Conservation (phyloP, 257 asterid genomes). For the Primulina huaijiensis region DNA sequence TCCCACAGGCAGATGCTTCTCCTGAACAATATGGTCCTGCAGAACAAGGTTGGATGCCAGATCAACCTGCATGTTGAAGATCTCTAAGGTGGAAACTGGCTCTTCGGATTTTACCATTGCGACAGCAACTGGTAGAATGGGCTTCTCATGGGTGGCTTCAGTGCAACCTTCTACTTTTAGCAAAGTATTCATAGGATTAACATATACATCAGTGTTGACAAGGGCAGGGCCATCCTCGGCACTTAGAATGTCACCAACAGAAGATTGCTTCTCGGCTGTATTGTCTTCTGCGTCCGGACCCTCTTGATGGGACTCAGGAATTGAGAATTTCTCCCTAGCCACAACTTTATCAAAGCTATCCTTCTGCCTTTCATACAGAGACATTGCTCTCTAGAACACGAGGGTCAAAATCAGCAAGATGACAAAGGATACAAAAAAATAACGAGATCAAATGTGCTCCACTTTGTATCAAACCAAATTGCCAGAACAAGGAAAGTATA, state of each 20-base stretch:
- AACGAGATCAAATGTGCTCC: too few species aligned
- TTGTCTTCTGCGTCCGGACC: conserved; percentile 24
- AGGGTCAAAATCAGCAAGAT: conserved; percentile 17
- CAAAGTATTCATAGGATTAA: conserved; percentile 19
- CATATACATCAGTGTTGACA: conserved; percentile 28
- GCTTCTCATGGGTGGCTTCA: conserved; percentile 24
- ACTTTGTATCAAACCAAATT: neutral
- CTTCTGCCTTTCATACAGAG: conserved; percentile 64
- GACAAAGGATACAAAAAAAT: neutral
- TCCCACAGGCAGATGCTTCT: conserved; percentile 26
- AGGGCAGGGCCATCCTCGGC: conserved; percentile 30
- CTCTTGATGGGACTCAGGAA: conserved; percentile 31
- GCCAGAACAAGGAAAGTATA: neutral
- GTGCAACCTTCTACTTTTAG: conserved; percentile 32
- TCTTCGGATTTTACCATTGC: conserved; percentile 31
- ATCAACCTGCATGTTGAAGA: conserved; percentile 27
- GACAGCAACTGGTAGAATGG: conserved; percentile 29
- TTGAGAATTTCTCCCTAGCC: conserved; percentile 1
- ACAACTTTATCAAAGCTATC: conserved; percentile 25
- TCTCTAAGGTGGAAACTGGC: conserved; percentile 21
- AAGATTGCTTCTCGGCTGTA: conserved; percentile 32
- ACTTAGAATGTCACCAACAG: conserved; percentile 29
- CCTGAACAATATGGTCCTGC: conserved; percentile 25
- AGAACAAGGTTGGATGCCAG: conserved; percentile 18
- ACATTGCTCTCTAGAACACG: conserved; percentile 68